Conservation (phyloP, 495 filamentous ascomycete species). For the Neurospora sp. region DNA sequence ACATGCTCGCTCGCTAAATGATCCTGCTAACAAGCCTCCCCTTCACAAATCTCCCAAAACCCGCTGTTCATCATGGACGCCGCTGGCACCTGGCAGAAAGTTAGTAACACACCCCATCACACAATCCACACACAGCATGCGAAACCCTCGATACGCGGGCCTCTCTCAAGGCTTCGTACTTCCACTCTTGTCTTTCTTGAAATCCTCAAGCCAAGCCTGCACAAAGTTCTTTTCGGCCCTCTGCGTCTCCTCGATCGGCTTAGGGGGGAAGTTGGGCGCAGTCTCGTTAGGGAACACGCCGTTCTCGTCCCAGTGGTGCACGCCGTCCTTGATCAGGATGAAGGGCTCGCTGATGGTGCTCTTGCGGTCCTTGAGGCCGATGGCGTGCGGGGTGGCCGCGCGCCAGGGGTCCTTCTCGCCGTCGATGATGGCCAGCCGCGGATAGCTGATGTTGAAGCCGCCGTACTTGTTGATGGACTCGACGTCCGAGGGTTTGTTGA, state of each 20-base stretch:
- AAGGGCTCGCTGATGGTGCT: conserved; percentile 52
- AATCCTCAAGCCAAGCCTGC: conserved; percentile 54
- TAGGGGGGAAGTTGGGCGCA: conserved; percentile 40
- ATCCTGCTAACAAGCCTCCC: background rate
- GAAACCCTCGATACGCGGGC: background rate
- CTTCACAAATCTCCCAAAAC: background rate
- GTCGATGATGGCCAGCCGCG: conserved; percentile 56
- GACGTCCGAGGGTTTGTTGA: conserved; percentile 45
- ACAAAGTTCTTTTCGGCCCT: conserved; percentile 48
- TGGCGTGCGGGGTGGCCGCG: conserved; percentile 51
- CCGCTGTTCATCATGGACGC: background rate
- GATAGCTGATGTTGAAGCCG: conserved; percentile 53
- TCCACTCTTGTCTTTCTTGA: conserved; percentile 16
- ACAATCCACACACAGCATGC: too few species aligned
- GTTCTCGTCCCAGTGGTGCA: conserved; percentile 70
- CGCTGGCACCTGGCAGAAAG: background rate
- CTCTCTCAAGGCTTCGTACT: background rate
- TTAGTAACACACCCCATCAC: background rate
- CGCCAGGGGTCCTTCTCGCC: conserved; percentile 65
- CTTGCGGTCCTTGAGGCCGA: conserved; percentile 33
- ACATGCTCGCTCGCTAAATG: background rate
- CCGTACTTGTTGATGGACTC: conserved; percentile 58
- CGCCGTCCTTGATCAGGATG: conserved; percentile 49
- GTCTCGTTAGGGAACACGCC: conserved; percentile 54
- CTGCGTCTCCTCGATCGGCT: conserved; percentile 44